phyloP scores from a whole-genome alignment of 768 basidiomycete genomes.

The Lactarius tabidus region DNA sequence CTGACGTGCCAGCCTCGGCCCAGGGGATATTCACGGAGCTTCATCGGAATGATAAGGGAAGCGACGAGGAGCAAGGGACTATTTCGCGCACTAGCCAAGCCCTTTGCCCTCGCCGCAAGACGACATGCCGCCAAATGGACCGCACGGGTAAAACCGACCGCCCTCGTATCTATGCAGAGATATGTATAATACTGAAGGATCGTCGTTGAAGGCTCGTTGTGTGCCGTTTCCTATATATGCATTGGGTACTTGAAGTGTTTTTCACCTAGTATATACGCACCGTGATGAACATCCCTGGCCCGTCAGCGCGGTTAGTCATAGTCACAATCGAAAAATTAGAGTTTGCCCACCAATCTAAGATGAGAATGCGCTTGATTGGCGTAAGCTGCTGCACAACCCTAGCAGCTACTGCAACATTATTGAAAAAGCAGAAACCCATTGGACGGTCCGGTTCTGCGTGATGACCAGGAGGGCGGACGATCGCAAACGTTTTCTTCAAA shows the following conservation, averaged over 20 bases:
- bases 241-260: background rate
- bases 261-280: conserved; percentile 37
- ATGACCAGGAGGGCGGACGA: conserved; percentile 96
- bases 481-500: conserved; percentile 85
- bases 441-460: conserved; percentile 97
- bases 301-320: conserved; percentile 8
- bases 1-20: conserved; percentile 83
- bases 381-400: conserved; percentile 72
- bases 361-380: conserved; percentile 73
- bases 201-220: conserved; percentile 92
- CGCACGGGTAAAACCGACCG: conserved; percentile 89
- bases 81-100: conserved; percentile 68
- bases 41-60: conserved; percentile 13
- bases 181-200: conserved; percentile 87
- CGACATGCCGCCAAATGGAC: conserved; percentile 81
- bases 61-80: conserved; percentile 6
- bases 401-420: conserved; percentile 93
- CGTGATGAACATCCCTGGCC: conserved; percentile 94
- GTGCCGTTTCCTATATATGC: conserved; percentile 83
- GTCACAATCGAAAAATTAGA: background rate
- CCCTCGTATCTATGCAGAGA: conserved; percentile 94
- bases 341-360: conserved; percentile 83
- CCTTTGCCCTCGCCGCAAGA: conserved; percentile 84
- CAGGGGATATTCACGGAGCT: conserved; percentile 97
- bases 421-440: conserved; percentile 99